Evolutionary conservation across 164 flowering plant species (phyloP).

Genomic region (Chimonanthus praecox): DNA sequence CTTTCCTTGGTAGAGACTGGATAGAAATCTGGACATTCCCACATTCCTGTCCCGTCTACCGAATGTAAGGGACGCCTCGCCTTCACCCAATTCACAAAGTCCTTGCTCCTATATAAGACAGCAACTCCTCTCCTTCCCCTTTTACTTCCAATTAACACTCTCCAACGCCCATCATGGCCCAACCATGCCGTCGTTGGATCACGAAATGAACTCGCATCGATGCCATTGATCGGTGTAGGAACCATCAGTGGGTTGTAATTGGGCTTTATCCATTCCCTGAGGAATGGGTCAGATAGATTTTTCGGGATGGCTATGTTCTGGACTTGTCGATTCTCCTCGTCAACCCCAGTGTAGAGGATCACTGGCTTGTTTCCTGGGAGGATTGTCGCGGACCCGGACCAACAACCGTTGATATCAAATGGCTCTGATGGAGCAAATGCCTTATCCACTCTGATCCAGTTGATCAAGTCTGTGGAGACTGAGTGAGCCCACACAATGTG

Average conservation of each 20-base stretch:
- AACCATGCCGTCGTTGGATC: conserved; percentile 50
- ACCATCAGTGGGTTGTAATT: conserved; percentile 34
- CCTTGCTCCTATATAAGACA: conserved; percentile 50
- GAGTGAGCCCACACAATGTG: conserved; percentile 58
- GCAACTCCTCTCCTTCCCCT: conserved; percentile 44
- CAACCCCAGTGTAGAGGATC: conserved; percentile 47
- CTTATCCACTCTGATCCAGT: conserved; percentile 33
- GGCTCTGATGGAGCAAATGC: conserved; percentile 34
- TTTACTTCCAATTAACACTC: conserved; percentile 45
- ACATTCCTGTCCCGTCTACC: conserved; percentile 45
- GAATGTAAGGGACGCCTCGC: conserved; percentile 65
- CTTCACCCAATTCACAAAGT: conserved; percentile 54
- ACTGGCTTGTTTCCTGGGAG: conserved; percentile 37
- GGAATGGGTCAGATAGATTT: conserved; percentile 38
- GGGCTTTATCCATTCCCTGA: conserved; percentile 39
- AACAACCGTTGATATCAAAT: conserved; percentile 37
- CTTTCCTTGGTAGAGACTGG: conserved; percentile 38
- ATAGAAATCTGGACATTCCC: conserved; percentile 90
- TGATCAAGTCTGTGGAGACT: conserved; percentile 38
- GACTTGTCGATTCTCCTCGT: conserved; percentile 23
- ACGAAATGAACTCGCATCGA: conserved; percentile 27
- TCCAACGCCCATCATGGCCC: conserved; percentile 49
- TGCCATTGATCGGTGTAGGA: conserved; percentile 11
- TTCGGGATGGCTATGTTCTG: conserved; percentile 45
- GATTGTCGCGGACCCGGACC: conserved; percentile 53